A percentile compares a stretch with the other conserved stretches of the same genome.
These are phyloP conservation scores for Cercophora scortea DNA, from an alignment of 495 filamentous ascomycete genomes.

Conservation along the genomic window DNA sequence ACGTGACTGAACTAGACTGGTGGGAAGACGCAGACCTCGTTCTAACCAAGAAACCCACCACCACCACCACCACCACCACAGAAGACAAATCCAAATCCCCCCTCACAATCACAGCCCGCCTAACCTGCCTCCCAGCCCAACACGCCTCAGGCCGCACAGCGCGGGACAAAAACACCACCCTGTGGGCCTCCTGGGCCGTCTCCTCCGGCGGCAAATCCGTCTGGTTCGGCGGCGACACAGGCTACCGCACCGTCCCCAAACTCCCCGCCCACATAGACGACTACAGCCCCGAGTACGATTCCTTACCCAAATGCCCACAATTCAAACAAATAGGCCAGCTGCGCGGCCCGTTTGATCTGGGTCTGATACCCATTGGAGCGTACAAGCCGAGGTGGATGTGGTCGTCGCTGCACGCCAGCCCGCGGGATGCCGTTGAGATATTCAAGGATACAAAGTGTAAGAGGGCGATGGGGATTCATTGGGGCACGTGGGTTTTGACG, in stretches of 20 bases:
- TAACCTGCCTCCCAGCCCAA: conserved; percentile 81
- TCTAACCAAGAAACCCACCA: conserved; percentile 29
- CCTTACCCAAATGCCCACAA: conserved; percentile 72
- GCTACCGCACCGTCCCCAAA: conserved; percentile 77
- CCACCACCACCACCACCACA: conserved; percentile 17
- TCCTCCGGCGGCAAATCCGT: conserved; percentile 66
- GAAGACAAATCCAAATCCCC: conserved; percentile 14
- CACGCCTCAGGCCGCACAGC: conserved; percentile 64
- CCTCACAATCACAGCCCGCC: conserved; percentile 61
- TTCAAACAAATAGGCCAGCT: conserved; percentile 79
- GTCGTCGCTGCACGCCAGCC: conserved; percentile 80
- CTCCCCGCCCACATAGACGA: conserved; percentile 58
- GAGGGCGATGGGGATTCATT: conserved; percentile 83
- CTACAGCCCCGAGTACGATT: conserved; percentile 56
- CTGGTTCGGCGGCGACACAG: conserved; percentile 71
- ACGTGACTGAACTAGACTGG: conserved; percentile 90
- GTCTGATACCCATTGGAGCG: conserved; percentile 90
- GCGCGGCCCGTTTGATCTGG: conserved; percentile 85
- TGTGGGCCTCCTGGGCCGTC: conserved; percentile 86
- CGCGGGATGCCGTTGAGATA: conserved; percentile 82
- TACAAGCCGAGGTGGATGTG: conserved; percentile 73
- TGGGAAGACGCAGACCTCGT: conserved; percentile 78
- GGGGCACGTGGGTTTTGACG: conserved; percentile 89
- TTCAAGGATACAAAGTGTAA: conserved; percentile 82
- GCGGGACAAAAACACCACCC: conserved; percentile 63